These are phyloP conservation scores for Brassica nigra DNA, from an alignment of 345 rosid species.

Conservation along the genomic window DNA sequence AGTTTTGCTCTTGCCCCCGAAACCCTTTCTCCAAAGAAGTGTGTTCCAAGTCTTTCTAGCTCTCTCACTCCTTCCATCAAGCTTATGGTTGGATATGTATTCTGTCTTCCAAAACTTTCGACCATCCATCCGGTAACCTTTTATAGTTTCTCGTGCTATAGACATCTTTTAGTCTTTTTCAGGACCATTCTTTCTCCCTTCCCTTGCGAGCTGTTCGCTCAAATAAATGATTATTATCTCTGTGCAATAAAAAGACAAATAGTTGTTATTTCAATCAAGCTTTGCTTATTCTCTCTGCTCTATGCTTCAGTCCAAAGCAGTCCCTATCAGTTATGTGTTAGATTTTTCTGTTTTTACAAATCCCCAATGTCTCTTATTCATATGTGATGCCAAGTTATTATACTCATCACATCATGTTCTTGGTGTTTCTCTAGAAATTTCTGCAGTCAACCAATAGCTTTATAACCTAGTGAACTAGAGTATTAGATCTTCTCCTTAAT, in stretches of 20 bases:
- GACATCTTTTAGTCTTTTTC: constrained; percentile 46
- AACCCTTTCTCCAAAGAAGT: constrained; percentile 30
- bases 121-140: constrained; percentile 39
- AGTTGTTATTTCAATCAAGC: not conserved
- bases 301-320: constrained; percentile 36
- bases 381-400: not conserved
- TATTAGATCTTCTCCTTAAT: constrained; percentile 10
- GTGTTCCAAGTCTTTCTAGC: constrained; percentile 39
- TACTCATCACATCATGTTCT: constrained; percentile 7
- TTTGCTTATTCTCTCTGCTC: not conserved
- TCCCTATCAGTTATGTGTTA: constrained; percentile 17
- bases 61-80: constrained; percentile 43
- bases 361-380: constrained; percentile 5
- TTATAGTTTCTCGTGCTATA: constrained; percentile 38
- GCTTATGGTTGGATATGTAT: constrained; percentile 31
- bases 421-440: constrained; percentile 15
- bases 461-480: constrained; percentile 3
- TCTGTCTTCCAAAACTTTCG: constrained; percentile 30
- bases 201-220: constrained; percentile 24
- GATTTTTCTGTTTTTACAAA: not conserved
- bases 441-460: not conserved
- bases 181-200: constrained; percentile 56
- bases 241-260: constrained; percentile 33
- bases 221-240: constrained; percentile 15
- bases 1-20: constrained; percentile 39